Percentiles rank a stretch among this genome's conserved stretches.
Conservation (phyloP, 1,284 basidiomycete species). For the Pseudozyma sp. region DNA sequence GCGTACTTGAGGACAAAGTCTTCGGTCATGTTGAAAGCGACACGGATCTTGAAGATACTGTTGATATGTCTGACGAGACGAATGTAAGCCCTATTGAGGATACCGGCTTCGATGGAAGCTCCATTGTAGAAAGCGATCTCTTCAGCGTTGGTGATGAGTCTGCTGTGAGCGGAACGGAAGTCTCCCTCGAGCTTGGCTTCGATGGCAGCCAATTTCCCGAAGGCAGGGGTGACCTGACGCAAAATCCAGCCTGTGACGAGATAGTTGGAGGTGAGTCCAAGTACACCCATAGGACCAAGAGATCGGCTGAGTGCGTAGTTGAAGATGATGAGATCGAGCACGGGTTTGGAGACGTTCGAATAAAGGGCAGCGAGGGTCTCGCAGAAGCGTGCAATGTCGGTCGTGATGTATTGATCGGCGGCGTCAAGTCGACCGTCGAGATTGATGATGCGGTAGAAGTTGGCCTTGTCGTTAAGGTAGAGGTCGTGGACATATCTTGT, state of each 20-base stretch:
- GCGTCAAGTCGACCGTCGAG: slow-evolving; percentile 65
- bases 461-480: slow-evolving; percentile 74
- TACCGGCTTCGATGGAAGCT: slow-evolving; percentile 83
- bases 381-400: slow-evolving; percentile 90
- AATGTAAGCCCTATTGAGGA: slow-evolving; percentile 83
- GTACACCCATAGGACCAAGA: slow-evolving; percentile 80
- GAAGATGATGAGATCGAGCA: slow-evolving; percentile 91
- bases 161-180: slow-evolving; percentile 86
- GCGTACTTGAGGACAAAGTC: slow-evolving; percentile 69
- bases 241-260: slow-evolving; percentile 85
- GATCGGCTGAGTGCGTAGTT: slow-evolving; percentile 89
- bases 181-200: slow-evolving; percentile 87
- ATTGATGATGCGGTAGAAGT: slow-evolving; percentile 72
- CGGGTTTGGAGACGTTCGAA: slow-evolving; percentile 77
- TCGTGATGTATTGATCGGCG: slow-evolving; percentile 79
- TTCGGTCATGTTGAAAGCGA: slow-evolving; percentile 67
- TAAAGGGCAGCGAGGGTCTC: slow-evolving; percentile 89
- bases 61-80: slow-evolving; percentile 88
- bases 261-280: slow-evolving; percentile 85
- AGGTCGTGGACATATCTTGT: slow-evolving; percentile 93
- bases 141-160: slow-evolving; percentile 90
- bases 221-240: slow-evolving; percentile 87
- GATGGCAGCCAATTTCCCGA: slow-evolving; percentile 88
- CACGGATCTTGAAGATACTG: slow-evolving; percentile 84
- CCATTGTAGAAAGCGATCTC: slow-evolving; percentile 97